Evolutionary conservation across 2,329 filamentous ascomycete species (phyloP), one percentile per base, ranked within the genome.

Genomic region (Raffaelea albimanens): DNA sequence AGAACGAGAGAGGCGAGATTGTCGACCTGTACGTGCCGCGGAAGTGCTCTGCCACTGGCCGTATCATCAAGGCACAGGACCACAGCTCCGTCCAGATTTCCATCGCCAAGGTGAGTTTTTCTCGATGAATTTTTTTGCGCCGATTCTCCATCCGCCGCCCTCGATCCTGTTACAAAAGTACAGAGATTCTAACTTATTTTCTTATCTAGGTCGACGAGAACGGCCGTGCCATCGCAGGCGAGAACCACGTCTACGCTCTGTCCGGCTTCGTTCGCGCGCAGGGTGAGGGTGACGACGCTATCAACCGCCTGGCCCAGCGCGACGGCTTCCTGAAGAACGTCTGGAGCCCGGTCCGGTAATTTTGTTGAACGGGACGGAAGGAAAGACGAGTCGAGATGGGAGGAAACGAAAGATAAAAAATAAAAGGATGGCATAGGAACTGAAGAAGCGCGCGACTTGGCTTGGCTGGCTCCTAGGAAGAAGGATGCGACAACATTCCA

Each of bases 41-140:
- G 80, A 97, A 96, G 80, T 97, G 91, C 87, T 88, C 82, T 72
- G 90, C 90, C 63, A 95, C 91, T 72, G 94, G 95, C 87, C 88
- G 93, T 76, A 96, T 97, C 81, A 97, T 98, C 84, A 96, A 96
- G 80, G 89, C 93, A 79, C 96, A 97, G 80, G 93, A 98, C 77
- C 93, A 98, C 82, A 91, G 88, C 64, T 95, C 87, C 56, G 93
- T 97, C 63, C 93, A 98, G 76, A 88, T 98, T 73, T 87, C 85
- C 63, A 78, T 98, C 68, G 91, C 85, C 72, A 97, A 96, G 80
- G 54, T 55, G 47, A 22, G 54, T 36, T n/a, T n/a, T n/a, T n/a
- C n/a, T n/a, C n/a, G n/a, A n/a, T 13, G 4, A 13, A 8, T 16
- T 7, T 7, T 29, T 7, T 29, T 29, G 25, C 7, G 25, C 25